Base-by-base conservation (phyloP, 805 yeast species). In the Hanseniaspora pseudoguilliermondii region DNA sequence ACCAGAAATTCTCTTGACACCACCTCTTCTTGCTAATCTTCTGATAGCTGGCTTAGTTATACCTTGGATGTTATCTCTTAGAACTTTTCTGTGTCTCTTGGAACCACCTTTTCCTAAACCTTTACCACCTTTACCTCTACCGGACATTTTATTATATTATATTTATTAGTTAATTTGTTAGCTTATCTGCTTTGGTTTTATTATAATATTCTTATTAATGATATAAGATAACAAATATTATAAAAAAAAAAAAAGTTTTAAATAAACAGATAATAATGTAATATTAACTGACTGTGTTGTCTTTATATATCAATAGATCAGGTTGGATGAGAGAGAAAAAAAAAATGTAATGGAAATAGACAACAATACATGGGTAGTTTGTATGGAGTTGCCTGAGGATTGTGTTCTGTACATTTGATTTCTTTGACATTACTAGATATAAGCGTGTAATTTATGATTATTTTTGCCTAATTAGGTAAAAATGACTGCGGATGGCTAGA, bases 31-130 rank as follows among this genome's bases (percentile, higher is more conserved):
- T 57, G 97, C 97, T 69, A 90, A 85, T 86, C 97, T 90, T 81
- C 97, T 88, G 73, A 90, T 90, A 72, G 97, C 97, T 73, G 97
- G 97, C 84, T 90, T 90, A 62, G 97, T 90, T 73, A 90, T 90
- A 81, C 97, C 97, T 79, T 89, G 96, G 66, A 91, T 90, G 91
- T 91, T 91, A 76, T 91, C 97, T 81, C 97, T 89, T 66, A 89
- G 81, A 76, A 91, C 86, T 86, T 89, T 90, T 83, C 97, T 87
- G 89, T 90, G 97, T 77, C 97, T 88, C 83, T 90, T 90, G 69
- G 97, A 97, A 80, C 97, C 97, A 78, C 97, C 97, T 80, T 91
- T 91, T 72, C 97, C 97, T 69, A 91, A 82, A 78, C 97, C 97
- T 86, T 91, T 91, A 72, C 97, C 97, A 73, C 97, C 97, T 87